Evolutionary conservation across 2,329 filamentous ascomycete genomes (phyloP).

Genomic region (Sclerotinia subarctica): DNA sequence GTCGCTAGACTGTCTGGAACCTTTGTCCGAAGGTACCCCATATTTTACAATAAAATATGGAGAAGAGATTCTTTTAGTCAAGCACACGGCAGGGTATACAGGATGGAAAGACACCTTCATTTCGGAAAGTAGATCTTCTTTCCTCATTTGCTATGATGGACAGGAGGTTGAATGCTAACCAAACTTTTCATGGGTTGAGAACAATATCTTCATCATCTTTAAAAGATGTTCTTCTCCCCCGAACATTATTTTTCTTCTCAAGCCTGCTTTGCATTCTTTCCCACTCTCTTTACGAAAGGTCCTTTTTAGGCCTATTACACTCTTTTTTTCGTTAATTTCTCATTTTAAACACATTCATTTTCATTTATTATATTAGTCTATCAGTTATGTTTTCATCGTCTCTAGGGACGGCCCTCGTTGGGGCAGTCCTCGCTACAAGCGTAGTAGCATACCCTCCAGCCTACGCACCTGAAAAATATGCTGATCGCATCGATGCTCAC

Average conservation of each 20-base stretch:
- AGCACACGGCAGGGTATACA: not conserved
- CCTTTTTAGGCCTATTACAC: slow-evolving; percentile 17
- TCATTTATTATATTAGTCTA: slow-evolving; percentile 1
- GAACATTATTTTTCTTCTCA: not conserved
- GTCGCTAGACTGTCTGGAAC: not conserved
- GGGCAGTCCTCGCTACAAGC: slow-evolving; percentile 18
- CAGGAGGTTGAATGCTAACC: not conserved
- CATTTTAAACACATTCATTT: slow-evolving; percentile 10
- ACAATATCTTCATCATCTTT: slow-evolving; percentile 1
- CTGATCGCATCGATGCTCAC: not conserved
- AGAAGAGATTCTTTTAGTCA: not conserved
- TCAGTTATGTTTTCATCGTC: slow-evolving; percentile 17
- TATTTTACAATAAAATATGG: slow-evolving; percentile 13
- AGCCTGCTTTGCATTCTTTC: slow-evolving; percentile 17
- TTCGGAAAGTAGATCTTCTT: slow-evolving; percentile 13
- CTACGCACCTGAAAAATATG: slow-evolving; percentile 1
- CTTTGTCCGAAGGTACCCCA: slow-evolving; percentile 2
- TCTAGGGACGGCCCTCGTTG: slow-evolving; percentile 19
- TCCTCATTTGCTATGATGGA: slow-evolving; percentile 10
- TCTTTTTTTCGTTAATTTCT: slow-evolving; percentile 5
- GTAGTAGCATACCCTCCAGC: slow-evolving; percentile 14
- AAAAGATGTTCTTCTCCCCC: slow-evolving; percentile 17
- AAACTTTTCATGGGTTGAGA: slow-evolving; percentile 5
- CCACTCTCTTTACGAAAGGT: slow-evolving; percentile 20
- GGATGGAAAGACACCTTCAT: slow-evolving; percentile 19